Evolutionary conservation across 2,329 filamentous ascomycete species (phyloP), one percentile per base, ranked within the genome.

Genomic region (Ploettnerulaceae sp.): DNA sequence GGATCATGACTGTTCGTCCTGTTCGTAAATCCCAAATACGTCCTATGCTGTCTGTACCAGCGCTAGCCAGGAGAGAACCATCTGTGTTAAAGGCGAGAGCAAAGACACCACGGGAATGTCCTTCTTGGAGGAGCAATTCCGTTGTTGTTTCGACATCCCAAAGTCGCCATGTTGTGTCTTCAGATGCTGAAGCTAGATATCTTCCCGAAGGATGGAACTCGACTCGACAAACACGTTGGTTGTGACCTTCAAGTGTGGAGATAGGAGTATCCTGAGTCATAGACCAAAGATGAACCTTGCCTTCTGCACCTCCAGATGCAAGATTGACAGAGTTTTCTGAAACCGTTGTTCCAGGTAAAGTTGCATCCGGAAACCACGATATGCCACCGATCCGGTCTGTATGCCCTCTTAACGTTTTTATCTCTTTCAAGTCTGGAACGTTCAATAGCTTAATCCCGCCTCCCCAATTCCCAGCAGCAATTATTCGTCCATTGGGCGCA

Each of bases 11-110:
- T 0, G 91, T 96, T 48, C 93, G 79, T 9, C 93, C 93, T 1
- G 89, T 93, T 45, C 93, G 79, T 28, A 97, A 66, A 70, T 98
- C 93, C 93, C 93, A 98, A 48, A 98, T 85, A 33, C 93, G 81
- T 3, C 91, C 93, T 45, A 96, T 91, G 59, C 89, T 95, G 69
- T 98, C 93, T 22, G 95, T 73, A 2, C 93, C 93, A n/a, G 86
- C 93, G 60, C 86, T 94, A 1, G 90, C 91, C 22, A 97, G 70
- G 1, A 98, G 74, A 1, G 89, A 95, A 1, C 93, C 93, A 62
- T 98, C 93, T 0, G 77, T 77, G 64, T 95, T 95, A 71, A 97
- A 97, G 61, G 82, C 81, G 41, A 97, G 78, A 0, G 89, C 79
- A 61, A 93, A 97, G 9, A 97, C 93, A 52, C 94, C 93, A 45